A percentile compares a stretch with the other conserved stretches of the same genome.
These are phyloP conservation scores for Solanum microdontum DNA, from an alignment of 257 asterid species.

Conservation along the genomic window DNA sequence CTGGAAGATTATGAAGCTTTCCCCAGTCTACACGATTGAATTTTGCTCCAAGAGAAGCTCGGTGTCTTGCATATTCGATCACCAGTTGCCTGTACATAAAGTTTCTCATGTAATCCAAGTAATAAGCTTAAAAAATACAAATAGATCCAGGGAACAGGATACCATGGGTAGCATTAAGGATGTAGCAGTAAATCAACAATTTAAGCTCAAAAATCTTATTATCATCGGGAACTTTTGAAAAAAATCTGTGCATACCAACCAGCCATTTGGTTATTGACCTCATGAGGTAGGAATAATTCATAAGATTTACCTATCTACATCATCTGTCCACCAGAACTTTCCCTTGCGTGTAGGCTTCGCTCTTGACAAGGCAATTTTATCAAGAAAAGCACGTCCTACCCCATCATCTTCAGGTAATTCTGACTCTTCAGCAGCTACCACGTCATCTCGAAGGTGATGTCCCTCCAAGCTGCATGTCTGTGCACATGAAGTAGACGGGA, in stretches of 20 bases:
- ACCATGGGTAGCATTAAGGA: not conserved
- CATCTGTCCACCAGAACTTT: slow-evolving; percentile 78
- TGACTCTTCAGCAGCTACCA: slow-evolving; percentile 21
- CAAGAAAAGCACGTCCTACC: slow-evolving; percentile 25
- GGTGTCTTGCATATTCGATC: slow-evolving; percentile 61
- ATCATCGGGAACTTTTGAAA: not conserved
- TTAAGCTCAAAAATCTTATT: not conserved
- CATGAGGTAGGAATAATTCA: not conserved
- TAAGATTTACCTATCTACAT: slow-evolving; percentile 66
- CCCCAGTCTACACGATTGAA: slow-evolving; percentile 68
- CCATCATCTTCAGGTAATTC: slow-evolving; percentile 38
- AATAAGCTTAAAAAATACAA: not conserved
- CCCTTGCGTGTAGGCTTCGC: slow-evolving; percentile 37
- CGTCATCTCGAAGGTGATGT: slow-evolving; percentile 16
- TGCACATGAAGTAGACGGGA: slow-evolving; percentile 19
- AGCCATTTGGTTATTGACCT: slow-evolving; percentile 1
- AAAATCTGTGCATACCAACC: not conserved
- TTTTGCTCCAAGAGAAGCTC: slow-evolving; percentile 80
- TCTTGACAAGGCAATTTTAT: slow-evolving; percentile 43
- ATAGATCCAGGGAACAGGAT: not conserved
- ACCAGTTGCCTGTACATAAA: slow-evolving; percentile 52
- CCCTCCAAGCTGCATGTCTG: slow-evolving; percentile 19
- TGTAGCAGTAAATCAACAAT: not conserved
- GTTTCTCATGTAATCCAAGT: not conserved
- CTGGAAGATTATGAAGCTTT: slow-evolving; percentile 72